Conservation (phyloP, 2,329 filamentous ascomycete genomes). For the Sclerotinia sclerotiorum region DNA sequence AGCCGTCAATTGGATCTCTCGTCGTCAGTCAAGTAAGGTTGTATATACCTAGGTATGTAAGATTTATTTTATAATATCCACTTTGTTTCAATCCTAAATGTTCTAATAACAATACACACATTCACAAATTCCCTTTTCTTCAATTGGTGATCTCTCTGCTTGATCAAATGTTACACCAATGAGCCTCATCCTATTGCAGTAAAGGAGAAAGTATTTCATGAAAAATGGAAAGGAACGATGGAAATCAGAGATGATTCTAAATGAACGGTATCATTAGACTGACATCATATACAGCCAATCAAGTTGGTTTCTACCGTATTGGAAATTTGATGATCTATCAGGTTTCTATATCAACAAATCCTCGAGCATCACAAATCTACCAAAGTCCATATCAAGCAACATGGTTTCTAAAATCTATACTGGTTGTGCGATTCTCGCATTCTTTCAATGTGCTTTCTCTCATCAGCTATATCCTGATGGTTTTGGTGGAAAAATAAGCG, state of each 20-base stretch:
- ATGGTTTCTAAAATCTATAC: slow-evolving; percentile 11
- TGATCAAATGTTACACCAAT: no score
- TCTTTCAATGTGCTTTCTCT: slow-evolving; percentile 8
- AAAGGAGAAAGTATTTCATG: not conserved
- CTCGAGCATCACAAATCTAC: not conserved
- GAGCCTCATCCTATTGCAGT: not conserved
- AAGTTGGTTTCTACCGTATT: not conserved
- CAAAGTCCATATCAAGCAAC: not conserved
- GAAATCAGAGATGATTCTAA: not conserved
- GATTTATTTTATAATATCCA: not conserved
- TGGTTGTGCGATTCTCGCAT: not conserved
- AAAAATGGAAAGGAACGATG: not conserved
- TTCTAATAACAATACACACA: not conserved
- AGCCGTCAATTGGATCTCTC: not conserved
- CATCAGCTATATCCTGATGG: not conserved
- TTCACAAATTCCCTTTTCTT: not conserved
- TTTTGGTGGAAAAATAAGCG: slow-evolving; percentile 2
- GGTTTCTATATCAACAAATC: not conserved
- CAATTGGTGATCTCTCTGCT: not conserved
- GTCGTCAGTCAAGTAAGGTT: not conserved
- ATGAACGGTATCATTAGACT: not conserved
- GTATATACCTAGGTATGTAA: not conserved
- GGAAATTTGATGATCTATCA: not conserved
- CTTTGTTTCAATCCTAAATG: not conserved
- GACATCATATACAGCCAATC: not conserved